Evolutionary conservation across 2,329 filamentous ascomycete genomes (phyloP).

Genomic region (Apiospora saccharicola): DNA sequence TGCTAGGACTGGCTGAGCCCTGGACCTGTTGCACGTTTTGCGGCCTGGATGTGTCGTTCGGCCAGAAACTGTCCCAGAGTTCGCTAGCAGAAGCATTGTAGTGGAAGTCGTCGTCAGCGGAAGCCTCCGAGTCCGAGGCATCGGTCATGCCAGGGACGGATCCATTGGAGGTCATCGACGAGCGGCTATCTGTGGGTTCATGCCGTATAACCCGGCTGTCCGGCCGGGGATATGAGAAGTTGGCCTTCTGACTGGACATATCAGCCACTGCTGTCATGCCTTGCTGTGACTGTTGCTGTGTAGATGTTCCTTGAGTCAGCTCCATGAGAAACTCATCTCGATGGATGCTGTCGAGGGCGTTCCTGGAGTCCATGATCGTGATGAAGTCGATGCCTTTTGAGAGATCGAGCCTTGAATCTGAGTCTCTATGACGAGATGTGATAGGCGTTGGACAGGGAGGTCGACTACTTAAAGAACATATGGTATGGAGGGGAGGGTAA

Average conservation of each 20-base stretch:
- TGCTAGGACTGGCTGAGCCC: slow-evolving; percentile 11
- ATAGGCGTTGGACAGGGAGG: slow-evolving; percentile 24
- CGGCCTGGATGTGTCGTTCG: slow-evolving; percentile 28
- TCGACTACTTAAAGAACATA: slow-evolving; percentile 13
- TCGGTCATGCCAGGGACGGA: slow-evolving; percentile 59
- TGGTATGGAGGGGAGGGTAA: slow-evolving; percentile 21
- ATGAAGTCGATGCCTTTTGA: slow-evolving; percentile 17
- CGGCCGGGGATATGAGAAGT: slow-evolving; percentile 46
- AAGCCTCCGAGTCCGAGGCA: slow-evolving; percentile 59
- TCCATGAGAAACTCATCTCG: slow-evolving; percentile 23
- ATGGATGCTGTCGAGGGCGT: slow-evolving; percentile 17
- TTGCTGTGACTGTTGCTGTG: slow-evolving; percentile 13
- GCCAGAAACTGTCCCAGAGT: slow-evolving; percentile 63
- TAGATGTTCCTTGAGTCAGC: background rate
- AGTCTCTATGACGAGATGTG: slow-evolving; percentile 24
- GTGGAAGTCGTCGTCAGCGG: slow-evolving; percentile 58
- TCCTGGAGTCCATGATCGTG: slow-evolving; percentile 23
- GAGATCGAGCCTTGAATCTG: slow-evolving; percentile 17
- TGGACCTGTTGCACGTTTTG: slow-evolving; percentile 22
- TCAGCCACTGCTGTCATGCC: slow-evolving; percentile 22
- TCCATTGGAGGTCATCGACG: slow-evolving; percentile 54
- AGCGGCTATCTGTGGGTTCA: slow-evolving; percentile 43
- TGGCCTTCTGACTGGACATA: slow-evolving; percentile 36
- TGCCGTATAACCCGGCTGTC: slow-evolving; percentile 35
- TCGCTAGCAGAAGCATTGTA: slow-evolving; percentile 54